Evolutionary conservation across 768 basidiomycete species (phyloP).

Genomic region (Amyloporia xantha): DNA sequence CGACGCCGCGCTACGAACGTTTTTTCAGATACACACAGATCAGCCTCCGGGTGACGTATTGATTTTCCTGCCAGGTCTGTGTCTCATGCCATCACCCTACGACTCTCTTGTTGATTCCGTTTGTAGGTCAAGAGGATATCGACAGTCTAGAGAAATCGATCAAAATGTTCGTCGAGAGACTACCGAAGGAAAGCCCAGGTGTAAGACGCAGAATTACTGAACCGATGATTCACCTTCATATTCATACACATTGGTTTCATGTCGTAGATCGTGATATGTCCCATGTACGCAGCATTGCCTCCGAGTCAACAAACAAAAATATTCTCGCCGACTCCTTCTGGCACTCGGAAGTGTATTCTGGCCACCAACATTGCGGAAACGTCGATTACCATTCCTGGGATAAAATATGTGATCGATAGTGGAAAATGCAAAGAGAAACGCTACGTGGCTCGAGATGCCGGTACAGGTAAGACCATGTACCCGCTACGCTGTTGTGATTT

Average conservation of each 20-base stretch:
- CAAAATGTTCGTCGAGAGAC: slow-evolving; percentile 54
- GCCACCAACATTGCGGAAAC: slow-evolving; percentile 99
- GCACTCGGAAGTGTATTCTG: slow-evolving; percentile 84
- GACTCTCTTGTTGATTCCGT: slow-evolving; percentile 1
- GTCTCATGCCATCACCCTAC: neutral
- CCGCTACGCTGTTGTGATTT: neutral
- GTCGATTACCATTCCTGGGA: slow-evolving; percentile 93
- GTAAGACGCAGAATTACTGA: slow-evolving; percentile 29
- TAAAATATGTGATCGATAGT: slow-evolving; percentile 93
- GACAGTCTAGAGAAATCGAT: slow-evolving; percentile 80
- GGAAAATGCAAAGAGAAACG: slow-evolving; percentile 95
- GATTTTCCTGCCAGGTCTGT: slow-evolving; percentile 81
- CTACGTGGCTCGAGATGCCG: slow-evolving; percentile 61
- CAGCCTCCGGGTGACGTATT: slow-evolving; percentile 82
- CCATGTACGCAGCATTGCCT: slow-evolving; percentile 85
- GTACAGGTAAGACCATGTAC: slow-evolving; percentile 45
- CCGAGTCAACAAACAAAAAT: slow-evolving; percentile 71
- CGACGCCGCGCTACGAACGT: slow-evolving; percentile 84
- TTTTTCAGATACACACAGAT: slow-evolving; percentile 88
- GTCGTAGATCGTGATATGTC: slow-evolving; percentile 59
- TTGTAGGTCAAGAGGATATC: slow-evolving; percentile 92
- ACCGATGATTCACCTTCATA: neutral
- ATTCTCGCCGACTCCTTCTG: slow-evolving; percentile 58
- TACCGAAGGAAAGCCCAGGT: slow-evolving; percentile 50
- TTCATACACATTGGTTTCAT: neutral